A percentile compares a stretch with the other conserved stretches of the same genome.
Conservation (phyloP, 495 filamentous ascomycete species). For the Neurospora sp. region DNA sequence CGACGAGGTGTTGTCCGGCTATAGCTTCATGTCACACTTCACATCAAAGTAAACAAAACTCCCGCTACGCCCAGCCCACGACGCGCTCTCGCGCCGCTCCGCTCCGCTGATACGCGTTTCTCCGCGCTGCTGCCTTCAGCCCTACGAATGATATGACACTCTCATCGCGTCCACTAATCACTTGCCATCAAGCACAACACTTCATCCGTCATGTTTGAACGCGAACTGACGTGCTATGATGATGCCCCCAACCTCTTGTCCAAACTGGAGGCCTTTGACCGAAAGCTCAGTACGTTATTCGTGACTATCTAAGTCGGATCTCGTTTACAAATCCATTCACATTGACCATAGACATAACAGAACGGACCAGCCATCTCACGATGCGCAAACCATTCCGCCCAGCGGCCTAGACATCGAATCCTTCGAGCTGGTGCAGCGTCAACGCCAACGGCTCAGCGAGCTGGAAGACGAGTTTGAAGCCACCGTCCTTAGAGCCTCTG, state of each 20-base stretch:
- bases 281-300: constrained; percentile 24
- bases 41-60: not conserved
- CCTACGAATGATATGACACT: not conserved
- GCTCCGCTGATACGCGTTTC: not conserved
- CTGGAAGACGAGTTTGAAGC: constrained; percentile 46
- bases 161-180: not conserved
- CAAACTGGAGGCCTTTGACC: constrained; percentile 27
- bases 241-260: constrained; percentile 25
- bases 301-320: not conserved
- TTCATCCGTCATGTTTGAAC: not conserved
- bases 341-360: not conserved
- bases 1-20: not conserved
- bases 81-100: not conserved
- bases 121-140: not conserved
- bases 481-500: constrained; percentile 42
- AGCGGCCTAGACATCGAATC: constrained; percentile 14
- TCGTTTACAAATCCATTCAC: not conserved
- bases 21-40: not conserved
- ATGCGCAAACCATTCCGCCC: not conserved
- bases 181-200: not conserved
- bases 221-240: constrained; percentile 18
- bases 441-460: constrained; percentile 40
- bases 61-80: not conserved
- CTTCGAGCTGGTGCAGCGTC: constrained; percentile 30
- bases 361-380: not conserved